These are phyloP conservation scores for Picocystis sp. DNA, from an alignment of 163 green algal species.

Conservation along the genomic window DNA sequence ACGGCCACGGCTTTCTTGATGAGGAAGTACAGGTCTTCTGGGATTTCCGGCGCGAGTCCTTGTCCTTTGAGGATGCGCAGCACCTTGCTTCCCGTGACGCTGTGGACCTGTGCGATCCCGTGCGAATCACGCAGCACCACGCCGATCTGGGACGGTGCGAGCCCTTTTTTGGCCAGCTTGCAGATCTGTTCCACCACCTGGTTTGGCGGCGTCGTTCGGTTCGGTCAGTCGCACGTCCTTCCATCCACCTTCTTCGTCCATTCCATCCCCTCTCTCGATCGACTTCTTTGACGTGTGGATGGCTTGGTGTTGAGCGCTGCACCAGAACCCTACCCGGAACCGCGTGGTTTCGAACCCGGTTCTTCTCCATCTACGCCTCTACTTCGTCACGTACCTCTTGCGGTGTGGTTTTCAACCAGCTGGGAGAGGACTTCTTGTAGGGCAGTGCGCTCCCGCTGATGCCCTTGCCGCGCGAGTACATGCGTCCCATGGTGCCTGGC, in stretches of 20 bases:
- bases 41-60: constrained; percentile 86
- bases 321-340: too few relatives aligned
- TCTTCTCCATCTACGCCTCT: too few relatives aligned
- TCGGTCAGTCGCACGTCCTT: too few relatives aligned
- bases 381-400: constrained; percentile 40
- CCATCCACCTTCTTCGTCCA: too few relatives aligned
- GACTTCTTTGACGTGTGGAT: too few relatives aligned
- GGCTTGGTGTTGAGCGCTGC: too few relatives aligned
- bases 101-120: constrained; percentile 66
- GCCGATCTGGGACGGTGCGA: constrained; percentile 95
- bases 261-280: too few relatives aligned
- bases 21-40: constrained; percentile 96
- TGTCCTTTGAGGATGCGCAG: constrained; percentile 85
- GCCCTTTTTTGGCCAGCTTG: constrained; percentile 96
- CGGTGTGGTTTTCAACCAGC: constrained; percentile 81
- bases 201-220: not conserved
- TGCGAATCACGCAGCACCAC: constrained; percentile 87
- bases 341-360: too few relatives aligned
- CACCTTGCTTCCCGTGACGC: constrained; percentile 87
- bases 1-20: constrained; percentile 99
- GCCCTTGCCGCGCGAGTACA: constrained; percentile 65
- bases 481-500: constrained; percentile 68
- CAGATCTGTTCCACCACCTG: constrained; percentile 81
- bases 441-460: constrained; percentile 74
- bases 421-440: constrained; percentile 82